Evolutionary conservation across 2,329 filamentous ascomycete genomes (phyloP).

Genomic region (Aureobasidium sp.): DNA sequence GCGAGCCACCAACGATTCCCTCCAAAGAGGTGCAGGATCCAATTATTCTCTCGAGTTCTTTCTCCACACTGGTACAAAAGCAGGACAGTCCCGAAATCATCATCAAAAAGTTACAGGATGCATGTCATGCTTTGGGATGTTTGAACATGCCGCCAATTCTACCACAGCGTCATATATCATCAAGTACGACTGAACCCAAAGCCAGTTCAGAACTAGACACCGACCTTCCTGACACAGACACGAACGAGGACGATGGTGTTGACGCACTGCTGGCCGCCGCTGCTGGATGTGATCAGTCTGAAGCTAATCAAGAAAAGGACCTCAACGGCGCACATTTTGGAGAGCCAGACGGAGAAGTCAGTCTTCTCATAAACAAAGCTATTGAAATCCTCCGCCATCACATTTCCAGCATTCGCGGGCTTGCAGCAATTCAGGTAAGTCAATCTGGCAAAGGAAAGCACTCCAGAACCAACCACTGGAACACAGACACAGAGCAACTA

Average conservation of each 20-base stretch:
- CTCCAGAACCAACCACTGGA: neutral
- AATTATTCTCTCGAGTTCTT: neutral
- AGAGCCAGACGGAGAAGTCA: conserved; percentile 13
- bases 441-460: neutral
- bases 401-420: neutral
- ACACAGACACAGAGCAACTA: conserved; percentile 3
- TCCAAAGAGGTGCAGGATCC: neutral
- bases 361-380: conserved; percentile 15
- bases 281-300: neutral
- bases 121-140: conserved; percentile 10
- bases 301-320: neutral
- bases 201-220: neutral
- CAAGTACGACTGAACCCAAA: neutral
- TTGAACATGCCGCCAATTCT: conserved; percentile 8
- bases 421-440: neutral
- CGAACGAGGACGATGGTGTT: neutral
- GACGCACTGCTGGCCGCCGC: conserved; percentile 10
- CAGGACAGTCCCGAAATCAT: conserved; percentile 5
- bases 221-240: neutral
- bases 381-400: conserved; percentile 13
- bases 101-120: conserved; percentile 15
- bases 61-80: neutral
- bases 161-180: neutral
- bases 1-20: neutral
- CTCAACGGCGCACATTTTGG: neutral